Conservation (phyloP, 805 yeast genomes). For the Saccharomycopsis sp. region DNA sequence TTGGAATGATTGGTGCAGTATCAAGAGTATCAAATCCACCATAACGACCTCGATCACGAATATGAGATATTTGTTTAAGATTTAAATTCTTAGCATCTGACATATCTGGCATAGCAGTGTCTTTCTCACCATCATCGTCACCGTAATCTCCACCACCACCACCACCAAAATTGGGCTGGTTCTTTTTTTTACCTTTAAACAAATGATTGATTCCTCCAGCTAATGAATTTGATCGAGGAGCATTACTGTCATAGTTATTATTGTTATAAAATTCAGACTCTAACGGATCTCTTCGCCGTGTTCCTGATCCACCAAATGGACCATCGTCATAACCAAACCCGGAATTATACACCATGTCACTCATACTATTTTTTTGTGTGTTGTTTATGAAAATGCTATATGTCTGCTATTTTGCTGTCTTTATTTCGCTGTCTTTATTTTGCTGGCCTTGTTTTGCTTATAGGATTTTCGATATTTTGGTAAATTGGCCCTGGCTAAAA, state of each 20-base stretch:
- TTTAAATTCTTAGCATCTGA: slow-evolving; percentile 38
- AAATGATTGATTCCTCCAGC: slow-evolving; percentile 24
- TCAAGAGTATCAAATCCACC: slow-evolving; percentile 43
- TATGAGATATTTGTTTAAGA: slow-evolving; percentile 56
- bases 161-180: not conserved
- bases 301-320: slow-evolving; percentile 9
- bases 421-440: too few species aligned
- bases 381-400: too few species aligned
- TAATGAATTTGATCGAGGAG: slow-evolving; percentile 13
- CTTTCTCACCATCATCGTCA: slow-evolving; percentile 32
- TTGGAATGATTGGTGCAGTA: slow-evolving; percentile 72
- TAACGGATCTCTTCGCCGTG: slow-evolving; percentile 17
- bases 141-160: slow-evolving; percentile 24
- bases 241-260: not conserved
- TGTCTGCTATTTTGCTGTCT: too few species aligned
- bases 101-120: slow-evolving; percentile 27
- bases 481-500: too few species aligned
- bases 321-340: slow-evolving; percentile 8
- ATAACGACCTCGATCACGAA: slow-evolving; percentile 62
- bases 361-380: too few species aligned
- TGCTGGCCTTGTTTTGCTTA: too few species aligned
- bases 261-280: too few species aligned
- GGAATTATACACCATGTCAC: too few species aligned
- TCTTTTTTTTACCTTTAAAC: slow-evolving; percentile 8
- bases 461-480: too few species aligned